Percentiles rank a stretch among this genome's conserved stretches.
Conservation (phyloP, 306 rosid species). For the Trifolium subterraneum region DNA sequence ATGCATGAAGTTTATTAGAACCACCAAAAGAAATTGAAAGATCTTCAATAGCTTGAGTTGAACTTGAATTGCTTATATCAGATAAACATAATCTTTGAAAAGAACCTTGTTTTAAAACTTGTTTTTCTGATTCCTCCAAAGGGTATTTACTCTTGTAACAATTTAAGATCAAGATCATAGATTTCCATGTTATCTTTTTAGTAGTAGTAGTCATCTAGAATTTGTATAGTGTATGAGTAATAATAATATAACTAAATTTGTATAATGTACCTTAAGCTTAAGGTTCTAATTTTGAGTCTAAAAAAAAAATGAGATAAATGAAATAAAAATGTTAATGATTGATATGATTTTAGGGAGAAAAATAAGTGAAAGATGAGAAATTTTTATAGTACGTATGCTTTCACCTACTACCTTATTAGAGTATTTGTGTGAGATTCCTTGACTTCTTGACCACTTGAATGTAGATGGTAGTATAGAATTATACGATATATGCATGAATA, state of each 20-base stretch:
- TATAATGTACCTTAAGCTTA: slow-evolving; percentile 20
- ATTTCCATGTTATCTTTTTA: slow-evolving; percentile 70
- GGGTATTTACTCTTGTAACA: slow-evolving; percentile 57
- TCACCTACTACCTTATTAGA: slow-evolving; percentile 50
- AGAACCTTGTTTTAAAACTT: slow-evolving; percentile 47
- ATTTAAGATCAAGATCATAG: slow-evolving; percentile 55
- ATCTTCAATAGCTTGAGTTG: slow-evolving; percentile 60
- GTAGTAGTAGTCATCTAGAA: slow-evolving; percentile 43
- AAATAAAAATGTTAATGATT: slow-evolving; percentile 34
- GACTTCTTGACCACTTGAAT: slow-evolving; percentile 53
- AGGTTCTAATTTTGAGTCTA: slow-evolving; percentile 37
- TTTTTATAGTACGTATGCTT: slow-evolving; percentile 41
- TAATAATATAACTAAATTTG: slow-evolving; percentile 1
- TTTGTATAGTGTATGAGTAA: slow-evolving; percentile 3
- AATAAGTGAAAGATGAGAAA: slow-evolving; percentile 39
- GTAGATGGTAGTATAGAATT: slow-evolving; percentile 28
- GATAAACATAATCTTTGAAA: slow-evolving; percentile 68
- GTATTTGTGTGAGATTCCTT: slow-evolving; percentile 45
- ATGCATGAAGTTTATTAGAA: slow-evolving; percentile 58
- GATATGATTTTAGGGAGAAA: slow-evolving; percentile 22
- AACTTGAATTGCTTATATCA: slow-evolving; percentile 67
- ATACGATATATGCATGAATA: slow-evolving; percentile 32
- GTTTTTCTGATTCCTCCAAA: slow-evolving; percentile 45
- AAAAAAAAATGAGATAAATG: slow-evolving; percentile 28
- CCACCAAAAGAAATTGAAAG: slow-evolving; percentile 69